phyloP scores from a whole-genome alignment of 2,329 filamentous ascomycete species.

The Fusarium anthophilum region DNA sequence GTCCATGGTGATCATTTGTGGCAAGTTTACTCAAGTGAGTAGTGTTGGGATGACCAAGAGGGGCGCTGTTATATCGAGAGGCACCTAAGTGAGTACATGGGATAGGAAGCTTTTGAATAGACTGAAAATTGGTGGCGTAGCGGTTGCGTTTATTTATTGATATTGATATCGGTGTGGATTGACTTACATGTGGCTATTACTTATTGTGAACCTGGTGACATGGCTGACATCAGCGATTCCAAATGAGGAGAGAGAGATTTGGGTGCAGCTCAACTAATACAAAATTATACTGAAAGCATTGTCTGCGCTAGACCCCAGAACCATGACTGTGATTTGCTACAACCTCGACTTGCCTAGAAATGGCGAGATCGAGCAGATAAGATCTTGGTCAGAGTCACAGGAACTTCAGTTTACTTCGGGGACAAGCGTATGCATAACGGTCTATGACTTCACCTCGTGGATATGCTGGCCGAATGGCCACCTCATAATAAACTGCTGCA shows the following conservation, averaged over 20 bases:
- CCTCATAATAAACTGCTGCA: too few species aligned
- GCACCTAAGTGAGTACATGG: background rate
- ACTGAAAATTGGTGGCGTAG: background rate
- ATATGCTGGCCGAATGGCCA: too few species aligned
- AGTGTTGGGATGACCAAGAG: background rate
- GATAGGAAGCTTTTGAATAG: background rate
- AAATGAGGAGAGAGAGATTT: background rate
- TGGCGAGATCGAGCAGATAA: background rate
- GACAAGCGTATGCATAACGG: background rate
- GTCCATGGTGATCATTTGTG: background rate
- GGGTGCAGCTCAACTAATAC: too few species aligned
- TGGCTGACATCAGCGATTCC: too few species aligned
- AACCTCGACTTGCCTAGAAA: accelerated
- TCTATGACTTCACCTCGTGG: too few species aligned
- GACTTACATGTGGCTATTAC: too few species aligned
- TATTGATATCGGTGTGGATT: background rate
- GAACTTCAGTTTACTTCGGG: background rate
- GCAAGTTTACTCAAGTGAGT: background rate
- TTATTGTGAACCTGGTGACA: background rate
- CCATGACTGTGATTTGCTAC: accelerated
- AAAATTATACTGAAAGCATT: accelerated
- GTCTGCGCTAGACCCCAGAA: background rate
- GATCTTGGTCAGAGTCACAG: background rate
- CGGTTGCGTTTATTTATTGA: background rate
- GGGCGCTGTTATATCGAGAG: background rate